Base-by-base conservation (phyloP, 1,284 basidiomycete genomes). In the Neonothopanus nambi region DNA sequence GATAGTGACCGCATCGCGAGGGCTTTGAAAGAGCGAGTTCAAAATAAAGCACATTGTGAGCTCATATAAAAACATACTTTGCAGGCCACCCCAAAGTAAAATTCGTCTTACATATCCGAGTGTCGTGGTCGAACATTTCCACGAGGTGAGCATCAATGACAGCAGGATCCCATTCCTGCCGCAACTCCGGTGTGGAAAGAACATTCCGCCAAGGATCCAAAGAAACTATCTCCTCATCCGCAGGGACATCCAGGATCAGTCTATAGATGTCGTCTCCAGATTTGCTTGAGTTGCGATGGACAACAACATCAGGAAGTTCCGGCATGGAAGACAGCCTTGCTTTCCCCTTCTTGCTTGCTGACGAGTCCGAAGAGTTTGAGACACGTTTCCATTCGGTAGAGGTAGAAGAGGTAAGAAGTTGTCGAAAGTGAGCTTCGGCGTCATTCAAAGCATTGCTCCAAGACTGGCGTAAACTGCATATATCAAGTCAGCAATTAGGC, bases 71-170 rank as follows among this genome's bases (percentile, higher is more conserved):
- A 24, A 79, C 90, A 67, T 66, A 95, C 91, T 89, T 96, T 51
- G 93, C 94, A 54, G 96, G 96, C 96, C 96, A 98, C 1, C 96
- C 97, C 7, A 98, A 73, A 5, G 87, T 85, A 67, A 93, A 98
- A 62, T 93, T 91, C 0, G 94, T 95, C 74, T 91, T 93, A 48
- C 82, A 81, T 62, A 98, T 89, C 56, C 92, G 79, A 3, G 94
- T 96, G 55, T 82, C 81, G 24, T 87, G 85, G 66, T 96, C 95
- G 54, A 96, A 82, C 71, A 93, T 79, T 69, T 98, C 95, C 40
- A 98, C 71, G 15, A 93, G 72, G 61, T 87, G 85, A 1, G 93
- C 85, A 39, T 85, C 82, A 61, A 97, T 92, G 8, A 98, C 95
- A 53, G 95, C 87, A 13, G 91, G 88, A 67, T 98, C 95, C 95